phyloP scores from a whole-genome alignment of 2,329 filamentous ascomycete genomes.

The Botrytis fabae region DNA sequence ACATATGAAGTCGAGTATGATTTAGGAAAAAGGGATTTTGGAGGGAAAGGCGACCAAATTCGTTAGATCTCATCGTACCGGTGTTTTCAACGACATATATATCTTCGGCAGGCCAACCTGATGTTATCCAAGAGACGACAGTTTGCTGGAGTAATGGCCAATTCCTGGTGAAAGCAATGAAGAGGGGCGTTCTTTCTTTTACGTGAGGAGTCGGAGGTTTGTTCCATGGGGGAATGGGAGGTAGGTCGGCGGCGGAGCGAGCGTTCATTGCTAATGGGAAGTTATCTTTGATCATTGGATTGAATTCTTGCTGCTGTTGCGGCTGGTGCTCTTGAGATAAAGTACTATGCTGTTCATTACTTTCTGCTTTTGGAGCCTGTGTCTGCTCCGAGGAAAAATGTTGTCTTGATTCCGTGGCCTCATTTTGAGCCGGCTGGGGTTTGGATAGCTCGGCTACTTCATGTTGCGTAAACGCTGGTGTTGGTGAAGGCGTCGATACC shows the following conservation, averaged over 20 bases:
- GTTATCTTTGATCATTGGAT: conserved; percentile 28
- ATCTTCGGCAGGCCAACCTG: conserved; percentile 56
- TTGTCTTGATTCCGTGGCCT: neutral
- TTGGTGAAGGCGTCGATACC: neutral
- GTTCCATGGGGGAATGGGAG: conserved; percentile 49
- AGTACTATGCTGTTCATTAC: neutral
- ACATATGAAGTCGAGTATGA: conserved; percentile 49
- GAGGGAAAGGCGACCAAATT: conserved; percentile 47
- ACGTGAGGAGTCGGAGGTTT: conserved; percentile 43
- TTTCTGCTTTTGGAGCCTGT: neutral
- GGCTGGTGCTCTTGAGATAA: neutral
- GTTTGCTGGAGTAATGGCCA: conserved; percentile 56
- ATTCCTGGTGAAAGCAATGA: conserved; percentile 58
- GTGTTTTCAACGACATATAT: conserved; percentile 61
- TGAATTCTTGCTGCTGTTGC: neutral
- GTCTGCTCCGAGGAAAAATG: neutral
- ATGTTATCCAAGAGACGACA: conserved; percentile 56
- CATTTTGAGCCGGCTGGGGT: neutral
- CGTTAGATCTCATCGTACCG: conserved; percentile 55
- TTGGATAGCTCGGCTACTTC: neutral
- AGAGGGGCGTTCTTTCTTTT: conserved; percentile 50
- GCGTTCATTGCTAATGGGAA: conserved; percentile 33
- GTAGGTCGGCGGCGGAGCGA: conserved; percentile 37
- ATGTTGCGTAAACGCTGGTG: neutral
- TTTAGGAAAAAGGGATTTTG: conserved; percentile 59